Conservation (phyloP, 106 monocot genomes). For the Posidonia australis region DNA sequence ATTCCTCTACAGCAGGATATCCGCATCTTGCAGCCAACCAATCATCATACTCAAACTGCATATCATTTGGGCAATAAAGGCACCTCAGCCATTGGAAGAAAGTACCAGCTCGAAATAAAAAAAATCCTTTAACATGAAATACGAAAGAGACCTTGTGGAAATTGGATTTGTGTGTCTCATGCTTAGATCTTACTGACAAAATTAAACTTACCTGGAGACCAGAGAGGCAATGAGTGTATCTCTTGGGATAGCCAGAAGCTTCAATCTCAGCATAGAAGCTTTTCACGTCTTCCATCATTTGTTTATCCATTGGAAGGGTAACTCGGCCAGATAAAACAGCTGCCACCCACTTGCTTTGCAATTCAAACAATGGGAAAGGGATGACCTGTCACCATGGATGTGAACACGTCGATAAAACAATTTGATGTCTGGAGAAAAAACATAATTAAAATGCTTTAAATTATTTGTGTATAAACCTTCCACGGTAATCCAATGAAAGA, state of each 20-base stretch:
- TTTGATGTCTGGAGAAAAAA: neutral
- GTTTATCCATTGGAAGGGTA: conserved; percentile 43
- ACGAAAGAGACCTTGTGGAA: too few relatives aligned
- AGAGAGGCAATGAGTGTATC: conserved; percentile 67
- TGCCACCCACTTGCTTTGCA: conserved; percentile 97
- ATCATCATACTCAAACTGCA: conserved; percentile 77
- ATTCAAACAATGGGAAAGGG: conserved; percentile 76
- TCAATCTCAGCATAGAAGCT: conserved; percentile 44
- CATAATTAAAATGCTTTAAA: neutral
- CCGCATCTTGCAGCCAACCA: conserved; percentile 78
- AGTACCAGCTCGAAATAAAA: too few relatives aligned
- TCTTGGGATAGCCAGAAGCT: conserved; percentile 45
- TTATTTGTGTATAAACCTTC: conserved; percentile 41
- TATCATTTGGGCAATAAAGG: neutral
- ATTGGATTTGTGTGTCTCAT: too few relatives aligned
- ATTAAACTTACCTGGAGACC: conserved; percentile 43
- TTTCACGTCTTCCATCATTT: conserved; percentile 71
- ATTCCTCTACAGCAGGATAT: conserved; percentile 44
- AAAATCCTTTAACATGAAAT: neutral
- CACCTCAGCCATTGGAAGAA: neutral
- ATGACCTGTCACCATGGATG: conserved; percentile 23
- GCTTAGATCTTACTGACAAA: neutral
- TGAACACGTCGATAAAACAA: neutral
- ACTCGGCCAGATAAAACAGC: conserved; percentile 63
- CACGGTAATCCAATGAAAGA: conserved; percentile 89